phyloP scores from a whole-genome alignment of 139 green algal genomes.

The Micromonas commoda region DNA sequence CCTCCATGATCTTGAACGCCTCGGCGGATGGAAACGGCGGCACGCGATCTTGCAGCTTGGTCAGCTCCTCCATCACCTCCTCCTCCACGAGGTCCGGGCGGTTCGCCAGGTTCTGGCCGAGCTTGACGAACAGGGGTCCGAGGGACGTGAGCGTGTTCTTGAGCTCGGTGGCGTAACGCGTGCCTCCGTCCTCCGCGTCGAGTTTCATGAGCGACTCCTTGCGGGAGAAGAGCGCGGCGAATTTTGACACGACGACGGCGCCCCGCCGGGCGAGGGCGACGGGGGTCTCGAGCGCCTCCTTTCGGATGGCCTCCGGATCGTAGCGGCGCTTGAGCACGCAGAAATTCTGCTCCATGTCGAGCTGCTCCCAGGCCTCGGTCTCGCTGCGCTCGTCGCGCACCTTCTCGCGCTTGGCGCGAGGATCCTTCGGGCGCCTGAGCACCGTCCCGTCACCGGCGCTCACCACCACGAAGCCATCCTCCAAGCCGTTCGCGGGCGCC shows the following conservation, averaged over 20 bases:
- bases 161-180: not conserved
- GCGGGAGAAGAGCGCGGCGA: not conserved
- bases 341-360: slow-evolving; percentile 8
- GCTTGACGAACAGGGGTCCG: slow-evolving; percentile 31
- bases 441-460: too few relatives aligned
- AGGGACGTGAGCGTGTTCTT: slow-evolving; percentile 8
- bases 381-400: not conserved
- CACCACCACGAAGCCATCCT: too few relatives aligned
- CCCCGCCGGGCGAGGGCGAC: not conserved
- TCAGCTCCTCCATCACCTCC: slow-evolving; percentile 31
- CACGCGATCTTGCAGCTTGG: slow-evolving; percentile 26
- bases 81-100: slow-evolving; percentile 27
- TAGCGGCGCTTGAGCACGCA: slow-evolving; percentile 7
- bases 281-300: slow-evolving; percentile 1
- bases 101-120: slow-evolving; percentile 33
- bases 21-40: slow-evolving; percentile 25
- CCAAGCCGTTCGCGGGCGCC: too few relatives aligned
- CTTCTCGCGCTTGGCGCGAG: not conserved
- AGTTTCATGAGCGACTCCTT: not conserved
- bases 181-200: not conserved
- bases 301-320: not conserved
- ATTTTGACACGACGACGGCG: not conserved
- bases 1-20: slow-evolving; percentile 77
- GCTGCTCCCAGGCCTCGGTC: too few relatives aligned
- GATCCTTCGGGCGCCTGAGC: too few relatives aligned